Evolutionary conservation across 768 basidiomycete species (phyloP), one percentile per base, ranked within the genome.

Genomic region (Agaricus subrufescens): DNA sequence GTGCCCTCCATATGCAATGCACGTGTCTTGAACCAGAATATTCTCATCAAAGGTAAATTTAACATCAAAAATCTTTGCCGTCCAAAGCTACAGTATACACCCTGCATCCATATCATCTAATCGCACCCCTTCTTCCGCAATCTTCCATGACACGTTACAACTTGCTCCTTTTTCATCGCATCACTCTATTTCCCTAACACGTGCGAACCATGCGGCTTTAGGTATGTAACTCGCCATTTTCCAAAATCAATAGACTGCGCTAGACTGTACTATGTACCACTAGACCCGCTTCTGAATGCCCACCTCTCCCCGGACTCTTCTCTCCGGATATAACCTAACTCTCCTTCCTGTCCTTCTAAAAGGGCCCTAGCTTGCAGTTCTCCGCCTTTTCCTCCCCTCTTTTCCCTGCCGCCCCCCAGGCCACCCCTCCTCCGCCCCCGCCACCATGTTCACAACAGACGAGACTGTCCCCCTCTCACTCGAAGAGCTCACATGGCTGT

Each of bases 401-500:
- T 56, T 59, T 59, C 61, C 54, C 54, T 57, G 57, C 47, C 48
- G 42, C 47, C 44, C 49, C 48, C 59, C 54, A 39, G 54, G 47
- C 56, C 56, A 59, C 50, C 58, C 52, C 60, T 55, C 43, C 46
- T 39, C 60, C 46, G 11, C 55, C 54, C 46, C 44, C 15, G 43
- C 46, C 37, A 14, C 60, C 69, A 67, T 57, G 63, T 57, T 65
- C 65, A 64, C 70, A 71, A 55, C 56, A 66, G 63, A 52, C 56
- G 63, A 47, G 69, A 64, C 43, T 66, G 52, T 62, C 61, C 40
- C 64, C 69, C 66, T 75, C 56, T 73, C 74, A 54, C 67, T 71
- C 55, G 80, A 80, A 59, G 80, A 80, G 64, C 67, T 79, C 50
- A 68, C 75, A 25, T 81, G 80, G 80, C 69, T 81, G 19, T 71